Evolutionary conservation across 2,329 filamentous ascomycete species (phyloP), one percentile per base, ranked within the genome.

Genomic region (Stagonosporopsis chrysanthemi): DNA sequence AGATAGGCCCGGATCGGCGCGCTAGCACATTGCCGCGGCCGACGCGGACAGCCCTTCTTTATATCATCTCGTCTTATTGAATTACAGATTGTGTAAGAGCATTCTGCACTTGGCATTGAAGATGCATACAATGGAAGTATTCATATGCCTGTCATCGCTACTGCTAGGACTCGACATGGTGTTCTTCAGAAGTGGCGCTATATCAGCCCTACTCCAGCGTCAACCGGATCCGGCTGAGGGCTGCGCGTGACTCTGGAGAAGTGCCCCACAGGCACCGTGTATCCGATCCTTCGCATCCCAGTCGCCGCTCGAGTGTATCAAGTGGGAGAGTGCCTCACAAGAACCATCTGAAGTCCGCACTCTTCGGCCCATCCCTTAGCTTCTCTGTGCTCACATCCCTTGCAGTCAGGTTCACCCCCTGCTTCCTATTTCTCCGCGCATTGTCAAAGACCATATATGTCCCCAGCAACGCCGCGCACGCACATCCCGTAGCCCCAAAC

Each of bases 371-470:
- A 60, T 81, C 79, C 53, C 73, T 75, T 67, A 82, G 53, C 56
- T 72, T 74, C 65, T 78, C 78, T 6, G 80, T 82, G 31, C 77
- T 77, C 3, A 82, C 77, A 66, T 82, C 78, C 53, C 69, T 79
- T 2, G 86, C 87, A 6, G 77, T 80, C 19, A 88, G 66, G 26
- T 78, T 82, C 3, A 83, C 74, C 0, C 88, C 88, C 64, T 85
- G 83, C 45, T 72, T 79, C 15, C 75, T 72, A 65, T 91, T 83
- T 44, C 88, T 81, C 43, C 84, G 79, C 67, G 76, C 80, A 67
- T 91, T 91, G 67, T 91, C 88, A 31, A 82, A 71, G 38, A 84
- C 77, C 88, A 90, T 91, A 66, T 82, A 91, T 0, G 77, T 49
- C 0, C 87, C 88, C 44, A 90, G 69, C n/a, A 77, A 56, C 4